A percentile compares a stretch with the other conserved stretches of the same genome.
Conservation (phyloP, 352 stramenopile genomes). For the Globisporangium megalacanthum region DNA sequence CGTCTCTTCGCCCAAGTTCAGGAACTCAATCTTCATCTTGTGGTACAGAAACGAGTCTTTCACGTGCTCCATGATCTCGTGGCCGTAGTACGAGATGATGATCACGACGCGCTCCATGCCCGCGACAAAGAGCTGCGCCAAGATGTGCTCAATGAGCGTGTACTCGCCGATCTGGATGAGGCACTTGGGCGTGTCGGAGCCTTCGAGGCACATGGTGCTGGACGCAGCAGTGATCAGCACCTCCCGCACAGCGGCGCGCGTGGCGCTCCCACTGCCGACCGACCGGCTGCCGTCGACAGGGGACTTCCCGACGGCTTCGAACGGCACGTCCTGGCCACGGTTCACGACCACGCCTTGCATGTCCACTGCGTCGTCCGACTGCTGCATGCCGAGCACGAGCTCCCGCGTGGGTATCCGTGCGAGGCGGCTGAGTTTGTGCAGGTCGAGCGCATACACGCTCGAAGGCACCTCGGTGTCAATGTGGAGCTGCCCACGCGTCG, state of each 20-base stretch:
- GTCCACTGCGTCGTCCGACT: conserved; percentile 44
- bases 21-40: conserved; percentile 82
- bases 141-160: conserved; percentile 73
- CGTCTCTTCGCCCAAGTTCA: conserved; percentile 76
- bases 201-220: conserved; percentile 43
- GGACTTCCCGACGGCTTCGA: conserved; percentile 51
- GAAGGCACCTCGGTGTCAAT: conserved; percentile 52
- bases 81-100: conserved; percentile 53
- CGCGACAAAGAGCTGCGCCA: conserved; percentile 71
- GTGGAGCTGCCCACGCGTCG: conserved; percentile 11
- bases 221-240: conserved; percentile 65
- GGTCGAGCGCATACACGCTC: conserved; percentile 49
- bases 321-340: conserved; percentile 63
- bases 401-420: conserved; percentile 43
- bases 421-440: conserved; percentile 44
- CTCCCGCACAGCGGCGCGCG: conserved; percentile 25
- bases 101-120: conserved; percentile 77
- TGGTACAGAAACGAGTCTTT: conserved; percentile 62
- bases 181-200: conserved; percentile 56
- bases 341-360: conserved; percentile 80
- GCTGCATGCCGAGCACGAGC: conserved; percentile 49
- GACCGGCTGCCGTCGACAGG: not conserved
- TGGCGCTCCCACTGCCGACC: not conserved
- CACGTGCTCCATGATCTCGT: conserved; percentile 54
- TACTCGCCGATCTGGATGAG: conserved; percentile 68